Evolutionary conservation across 108 stramenopile genomes (phyloP).

Genomic region (Hondaea fermentalgiana): DNA sequence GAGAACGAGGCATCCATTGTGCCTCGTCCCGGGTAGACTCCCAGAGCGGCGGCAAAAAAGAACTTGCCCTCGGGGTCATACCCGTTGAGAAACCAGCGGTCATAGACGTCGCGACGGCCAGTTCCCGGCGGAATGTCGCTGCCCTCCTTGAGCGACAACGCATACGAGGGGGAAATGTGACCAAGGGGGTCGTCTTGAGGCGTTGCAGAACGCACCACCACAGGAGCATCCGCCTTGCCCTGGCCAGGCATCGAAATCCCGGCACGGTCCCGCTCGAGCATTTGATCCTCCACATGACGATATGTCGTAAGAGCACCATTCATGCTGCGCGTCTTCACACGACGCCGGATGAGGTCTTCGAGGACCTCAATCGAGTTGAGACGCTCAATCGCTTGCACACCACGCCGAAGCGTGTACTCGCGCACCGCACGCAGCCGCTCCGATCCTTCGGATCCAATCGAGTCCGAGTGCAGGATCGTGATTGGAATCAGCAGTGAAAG

Average conservation of each 20-base stretch:
- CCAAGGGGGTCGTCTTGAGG: neutral
- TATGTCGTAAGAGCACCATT: neutral
- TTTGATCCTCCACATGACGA: neutral
- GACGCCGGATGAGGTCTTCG: neutral
- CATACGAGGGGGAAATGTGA: neutral
- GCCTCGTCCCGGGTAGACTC: neutral
- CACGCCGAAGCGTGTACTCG: neutral
- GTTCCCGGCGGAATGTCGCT: neutral
- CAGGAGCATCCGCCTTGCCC: neutral
- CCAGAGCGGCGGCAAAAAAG: neutral
- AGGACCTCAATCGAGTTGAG: neutral
- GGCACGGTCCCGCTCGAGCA: neutral
- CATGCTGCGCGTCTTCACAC: neutral
- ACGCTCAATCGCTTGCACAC: neutral
- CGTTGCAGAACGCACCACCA: neutral
- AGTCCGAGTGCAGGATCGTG: neutral
- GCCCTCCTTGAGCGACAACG: neutral
- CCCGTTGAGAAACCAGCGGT: constrained; percentile 9
- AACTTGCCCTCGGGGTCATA: neutral
- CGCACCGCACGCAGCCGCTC: neutral
- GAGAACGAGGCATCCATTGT: neutral
- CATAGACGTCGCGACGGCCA: neutral
- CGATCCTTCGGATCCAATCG: neutral
- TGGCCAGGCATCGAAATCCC: neutral
- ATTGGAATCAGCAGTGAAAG: neutral